phyloP scores from a whole-genome alignment of 345 rosid genomes.

The Lagerstroemia speciosa region DNA sequence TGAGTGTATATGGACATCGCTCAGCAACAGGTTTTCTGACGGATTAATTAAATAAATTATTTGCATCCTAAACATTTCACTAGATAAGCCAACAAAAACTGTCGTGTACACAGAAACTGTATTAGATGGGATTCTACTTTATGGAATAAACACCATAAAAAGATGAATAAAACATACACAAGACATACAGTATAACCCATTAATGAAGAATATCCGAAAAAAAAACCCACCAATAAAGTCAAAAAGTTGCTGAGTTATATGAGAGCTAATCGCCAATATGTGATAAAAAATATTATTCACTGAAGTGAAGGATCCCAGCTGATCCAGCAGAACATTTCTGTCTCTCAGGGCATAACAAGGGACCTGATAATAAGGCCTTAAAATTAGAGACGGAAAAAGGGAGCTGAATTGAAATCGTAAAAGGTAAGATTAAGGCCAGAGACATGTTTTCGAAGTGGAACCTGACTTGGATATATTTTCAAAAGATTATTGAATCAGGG shows the following conservation, averaged over 20 bases:
- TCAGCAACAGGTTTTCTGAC: constrained; percentile 44
- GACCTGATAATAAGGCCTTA: constrained; percentile 23
- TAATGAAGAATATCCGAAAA: too few species aligned
- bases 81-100: background rate
- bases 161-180: background rate
- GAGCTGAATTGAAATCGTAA: constrained; percentile 1
- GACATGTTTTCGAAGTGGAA: background rate
- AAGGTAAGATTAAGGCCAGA: constrained; percentile 1
- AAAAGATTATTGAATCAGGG: too few species aligned
- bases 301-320: constrained; percentile 20
- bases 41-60: constrained; percentile 3
- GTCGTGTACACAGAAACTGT: background rate
- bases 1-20: constrained; percentile 26
- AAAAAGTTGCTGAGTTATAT: constrained; percentile 24
- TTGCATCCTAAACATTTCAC: background rate
- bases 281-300: constrained; percentile 26
- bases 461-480: too few species aligned
- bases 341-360: constrained; percentile 20
- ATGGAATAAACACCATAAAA: background rate
- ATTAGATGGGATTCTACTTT: background rate
- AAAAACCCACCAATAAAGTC: constrained; percentile 46
- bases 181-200: background rate
- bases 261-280: constrained; percentile 31
- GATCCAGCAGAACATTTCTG: constrained; percentile 18
- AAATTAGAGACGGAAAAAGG: constrained; percentile 12